Base-by-base conservation (phyloP, 2,329 filamentous ascomycete genomes). In the Colletotrichum noveboracense region DNA sequence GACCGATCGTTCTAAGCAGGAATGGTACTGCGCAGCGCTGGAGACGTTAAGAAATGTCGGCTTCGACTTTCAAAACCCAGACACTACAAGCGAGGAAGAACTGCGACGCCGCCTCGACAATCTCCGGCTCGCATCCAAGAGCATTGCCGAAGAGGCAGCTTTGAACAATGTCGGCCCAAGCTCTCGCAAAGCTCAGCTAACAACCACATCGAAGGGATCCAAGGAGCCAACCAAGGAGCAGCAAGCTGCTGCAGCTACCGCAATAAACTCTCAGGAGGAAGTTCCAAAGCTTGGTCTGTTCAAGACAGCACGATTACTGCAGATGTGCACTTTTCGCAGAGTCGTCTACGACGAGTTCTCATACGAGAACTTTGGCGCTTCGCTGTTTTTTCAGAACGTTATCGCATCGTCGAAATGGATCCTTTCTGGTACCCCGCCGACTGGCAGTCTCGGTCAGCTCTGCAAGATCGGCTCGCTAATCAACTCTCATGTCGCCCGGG, bases 301-400 rank as follows among this genome's bases (percentile, higher is more conserved):
- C 60, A 78, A 78, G 26, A 36, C 70, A 1, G 75, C 70, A 14
- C 75, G 77, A 8, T 70, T 84, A 4, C 78, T 88, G 1, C 85
- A 88, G 74, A 79, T 80, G 52, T 87, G 83, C 75, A 84, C 80
- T 38, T 88, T 81, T 38, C 76, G 82, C 21, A 82, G 86, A 6
- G 79, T 87, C 13, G 80, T 88, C 12, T 84, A 84, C 77, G 87
- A 88, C 71, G 87, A 88, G 74, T 87, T 85, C 76, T 86, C 86
- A 0, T 88, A 87, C 71, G 78, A 82, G 48, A 82, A 85, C 28
- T 73, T 74, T 5, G 32, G 74, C 4, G 79, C 84, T 4, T 76
- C 79, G 0, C 77, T 82, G 9, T 87, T 88, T 76, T 78, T 87
- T 26, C 76, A 77, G 21, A 79, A 82, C 10, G 78, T 78, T 8